Base-by-base conservation (phyloP, 1,284 basidiomycete species). In the Ustilago lituana region DNA sequence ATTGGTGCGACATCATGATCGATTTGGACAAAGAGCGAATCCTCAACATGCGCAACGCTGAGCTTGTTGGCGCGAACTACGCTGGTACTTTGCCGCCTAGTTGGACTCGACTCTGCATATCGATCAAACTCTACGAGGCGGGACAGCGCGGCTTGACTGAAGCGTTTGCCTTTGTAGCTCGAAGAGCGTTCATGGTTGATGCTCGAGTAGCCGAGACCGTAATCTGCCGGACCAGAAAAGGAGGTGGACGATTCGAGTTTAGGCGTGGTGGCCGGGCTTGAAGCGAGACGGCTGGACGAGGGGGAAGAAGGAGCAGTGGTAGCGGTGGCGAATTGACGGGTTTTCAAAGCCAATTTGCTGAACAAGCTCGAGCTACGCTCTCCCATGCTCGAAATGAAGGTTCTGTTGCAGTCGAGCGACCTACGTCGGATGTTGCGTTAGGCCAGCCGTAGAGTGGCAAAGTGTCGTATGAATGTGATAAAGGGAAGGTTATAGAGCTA, bases 181-280 rank as follows among this genome's bases (percentile, higher is more conserved):
- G 47, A 17, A 20, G 57, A 52, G 36, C 33, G 45, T 20, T 44
- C 46, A 23, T 72, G 50, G 29, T 68, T 57, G 52, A 69, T 64
- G 50, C 61, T 69, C 19, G 66, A 69, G 19, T 68, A 68, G 44
- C 65, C 65, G 17, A 59, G 60, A 4, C 64, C 64, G 23, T 53
- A 67, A 31, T 62, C 58, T 20, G 39, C 37, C 15, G 41, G 45
- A 20, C 58, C 49, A 9, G 49, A 55, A 24, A 54, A 48, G 10
- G 64, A 50, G 10, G 58, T 54, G 17, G 53, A 36, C 4, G 45
- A 17, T 33, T 62, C 53, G 12, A 37, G 15, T 10, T 49, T 46
- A 14, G 55, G 39, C 1, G 58, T 45, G 14, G 45, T 40, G 39
- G 26, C 17, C 5, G 39, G 32, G 23, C 33, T 51, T 14, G 38